phyloP scores from a whole-genome alignment of 371 early-diverging fungal genomes.

The Mucor irregularis region DNA sequence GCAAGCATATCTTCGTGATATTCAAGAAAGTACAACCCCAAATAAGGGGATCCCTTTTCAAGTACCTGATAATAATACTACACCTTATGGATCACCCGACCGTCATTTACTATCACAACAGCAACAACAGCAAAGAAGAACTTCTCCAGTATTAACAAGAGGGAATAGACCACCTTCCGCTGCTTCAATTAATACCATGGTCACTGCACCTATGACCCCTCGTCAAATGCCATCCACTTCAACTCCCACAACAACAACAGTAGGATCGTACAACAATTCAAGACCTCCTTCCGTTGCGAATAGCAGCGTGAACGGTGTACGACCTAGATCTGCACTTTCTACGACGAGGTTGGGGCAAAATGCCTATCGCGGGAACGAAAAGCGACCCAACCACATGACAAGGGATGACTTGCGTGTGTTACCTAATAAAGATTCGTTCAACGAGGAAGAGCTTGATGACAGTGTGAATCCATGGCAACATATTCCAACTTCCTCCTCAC shows the following conservation, averaged over 20 bases:
- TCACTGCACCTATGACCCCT: constrained; percentile 24
- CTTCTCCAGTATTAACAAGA: neutral
- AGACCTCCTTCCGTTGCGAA: constrained; percentile 14
- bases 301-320: neutral
- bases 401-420: constrained; percentile 11
- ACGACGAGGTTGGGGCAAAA: neutral
- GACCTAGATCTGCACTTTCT: constrained; percentile 4
- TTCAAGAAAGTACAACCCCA: constrained; percentile 16
- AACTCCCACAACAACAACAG: neutral
- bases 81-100: constrained; percentile 13
- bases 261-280: neutral
- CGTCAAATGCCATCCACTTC: constrained; percentile 4
- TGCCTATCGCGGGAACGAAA: constrained; percentile 1
- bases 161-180: constrained; percentile 20
- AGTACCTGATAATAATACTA: constrained; percentile 1
- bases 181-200: constrained; percentile 24
- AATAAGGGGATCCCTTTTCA: neutral
- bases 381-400: constrained; percentile 11
- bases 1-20: constrained; percentile 24
- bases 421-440: neutral
- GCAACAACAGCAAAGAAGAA: neutral
- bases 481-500: neutral
- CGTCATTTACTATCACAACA: neutral
- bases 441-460: constrained; percentile 5
- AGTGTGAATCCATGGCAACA: constrained; percentile 20